A percentile compares a stretch with the other conserved stretches of the same genome.
These are phyloP conservation scores for Trichoderma sp. DNA, from an alignment of 2,329 filamentous ascomycete species.

Conservation along the genomic window DNA sequence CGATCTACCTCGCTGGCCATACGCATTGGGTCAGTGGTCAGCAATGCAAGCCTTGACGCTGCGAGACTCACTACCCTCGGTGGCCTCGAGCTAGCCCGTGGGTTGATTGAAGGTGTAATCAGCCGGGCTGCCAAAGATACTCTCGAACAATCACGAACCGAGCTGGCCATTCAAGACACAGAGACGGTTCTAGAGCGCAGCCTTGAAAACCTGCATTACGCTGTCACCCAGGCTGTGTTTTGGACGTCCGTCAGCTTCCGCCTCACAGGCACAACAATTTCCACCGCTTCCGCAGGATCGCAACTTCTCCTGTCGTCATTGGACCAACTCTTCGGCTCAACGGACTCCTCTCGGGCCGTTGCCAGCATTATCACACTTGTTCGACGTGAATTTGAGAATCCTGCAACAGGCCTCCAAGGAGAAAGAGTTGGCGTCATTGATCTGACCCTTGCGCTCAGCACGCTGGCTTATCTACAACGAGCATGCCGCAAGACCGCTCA, in stretches of 20 bases:
- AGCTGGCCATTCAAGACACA: conserved; percentile 50
- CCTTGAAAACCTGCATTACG: conserved; percentile 54
- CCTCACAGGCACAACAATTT: conserved; percentile 53
- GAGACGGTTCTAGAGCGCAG: conserved; percentile 56
- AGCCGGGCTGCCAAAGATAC: conserved; percentile 52
- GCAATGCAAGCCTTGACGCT: conserved; percentile 51
- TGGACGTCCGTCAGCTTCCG: conserved; percentile 61
- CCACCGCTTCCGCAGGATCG: conserved; percentile 53
- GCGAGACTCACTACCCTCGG: conserved; percentile 56
- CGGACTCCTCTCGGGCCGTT: conserved; percentile 66
- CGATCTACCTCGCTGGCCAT: conserved; percentile 58
- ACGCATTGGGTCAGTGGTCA: conserved; percentile 50
- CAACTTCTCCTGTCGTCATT: conserved; percentile 57
- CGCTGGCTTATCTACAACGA: conserved; percentile 60
- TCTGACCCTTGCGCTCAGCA: conserved; percentile 58
- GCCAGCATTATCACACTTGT: conserved; percentile 64
- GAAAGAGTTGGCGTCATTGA: conserved; percentile 61
- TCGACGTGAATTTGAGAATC: conserved; percentile 62
- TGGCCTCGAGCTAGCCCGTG: conserved; percentile 54
- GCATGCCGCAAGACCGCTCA: conserved; percentile 52
- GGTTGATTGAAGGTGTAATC: conserved; percentile 53
- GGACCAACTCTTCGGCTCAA: conserved; percentile 64
- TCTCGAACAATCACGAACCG: conserved; percentile 42
- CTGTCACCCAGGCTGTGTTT: conserved; percentile 58
- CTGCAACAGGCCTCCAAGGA: conserved; percentile 55